Percentiles rank a stretch among this genome's conserved stretches.
Conservation (phyloP, 768 basidiomycete genomes). For the Arthromyces matolae region DNA sequence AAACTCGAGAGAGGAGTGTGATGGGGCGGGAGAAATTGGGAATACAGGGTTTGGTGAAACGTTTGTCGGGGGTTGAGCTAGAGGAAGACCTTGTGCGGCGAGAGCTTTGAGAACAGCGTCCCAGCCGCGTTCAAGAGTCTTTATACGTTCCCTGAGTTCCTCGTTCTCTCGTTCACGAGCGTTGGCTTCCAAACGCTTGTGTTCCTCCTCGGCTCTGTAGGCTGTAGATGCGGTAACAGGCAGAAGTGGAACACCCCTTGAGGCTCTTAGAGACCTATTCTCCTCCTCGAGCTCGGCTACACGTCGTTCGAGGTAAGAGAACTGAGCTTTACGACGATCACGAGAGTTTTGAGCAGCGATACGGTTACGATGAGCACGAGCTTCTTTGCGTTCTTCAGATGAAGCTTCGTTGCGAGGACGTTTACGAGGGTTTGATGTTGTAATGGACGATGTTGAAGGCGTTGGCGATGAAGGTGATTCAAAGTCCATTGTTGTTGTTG, state of each 20-base stretch:
- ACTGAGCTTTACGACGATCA: slow-evolving; percentile 86
- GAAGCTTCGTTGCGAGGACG: slow-evolving; percentile 61
- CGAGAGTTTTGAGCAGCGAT: slow-evolving; percentile 93
- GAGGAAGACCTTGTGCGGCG: slow-evolving; percentile 61
- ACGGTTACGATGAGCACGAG: slow-evolving; percentile 86
- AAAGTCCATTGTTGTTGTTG: background rate
- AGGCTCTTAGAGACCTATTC: slow-evolving; percentile 69
- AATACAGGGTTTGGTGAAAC: slow-evolving; percentile 27
- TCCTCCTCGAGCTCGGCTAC: slow-evolving; percentile 80
- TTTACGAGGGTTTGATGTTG: slow-evolving; percentile 58
- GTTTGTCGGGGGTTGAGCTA: slow-evolving; percentile 28
- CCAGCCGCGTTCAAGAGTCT: slow-evolving; percentile 77
- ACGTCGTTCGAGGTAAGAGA: slow-evolving; percentile 58
- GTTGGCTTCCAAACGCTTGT: slow-evolving; percentile 27
- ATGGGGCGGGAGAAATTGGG: slow-evolving; percentile 34
- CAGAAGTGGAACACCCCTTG: slow-evolving; percentile 28
- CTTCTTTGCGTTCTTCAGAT: slow-evolving; percentile 80
- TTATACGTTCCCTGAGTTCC: slow-evolving; percentile 72
- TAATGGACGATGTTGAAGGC: slow-evolving; percentile 16
- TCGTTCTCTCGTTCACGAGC: slow-evolving; percentile 66
- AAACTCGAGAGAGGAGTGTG: slow-evolving; percentile 33
- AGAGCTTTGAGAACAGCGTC: slow-evolving; percentile 76
- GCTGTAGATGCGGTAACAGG: slow-evolving; percentile 26
- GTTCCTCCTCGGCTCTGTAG: slow-evolving; percentile 28
- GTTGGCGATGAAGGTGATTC: background rate